Evolutionary conservation across 2,329 filamentous ascomycete genomes (phyloP).

Genomic region (Metarhizium sp.): DNA sequence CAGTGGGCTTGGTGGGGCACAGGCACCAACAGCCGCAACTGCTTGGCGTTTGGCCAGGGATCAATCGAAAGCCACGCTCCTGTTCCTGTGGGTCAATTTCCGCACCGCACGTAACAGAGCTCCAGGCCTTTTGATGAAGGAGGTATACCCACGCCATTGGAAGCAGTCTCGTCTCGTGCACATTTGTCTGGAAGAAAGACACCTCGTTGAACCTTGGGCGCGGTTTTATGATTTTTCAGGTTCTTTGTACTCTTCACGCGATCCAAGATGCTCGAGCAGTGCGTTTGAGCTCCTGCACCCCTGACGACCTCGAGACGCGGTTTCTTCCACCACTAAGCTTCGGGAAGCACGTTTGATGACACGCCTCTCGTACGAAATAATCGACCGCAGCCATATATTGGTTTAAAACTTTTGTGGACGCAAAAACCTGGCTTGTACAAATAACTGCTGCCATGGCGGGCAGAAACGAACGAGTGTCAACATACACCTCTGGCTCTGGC

Average conservation of each 20-base stretch:
- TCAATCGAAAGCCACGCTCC: neutral
- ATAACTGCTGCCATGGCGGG: constrained; percentile 31
- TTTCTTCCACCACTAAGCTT: neutral
- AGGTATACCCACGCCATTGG: neutral
- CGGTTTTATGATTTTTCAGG: neutral
- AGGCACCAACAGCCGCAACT: neutral
- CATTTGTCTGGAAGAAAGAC: neutral
- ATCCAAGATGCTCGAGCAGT: constrained; percentile 18
- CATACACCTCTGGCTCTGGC: constrained; percentile 47
- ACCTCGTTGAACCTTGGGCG: neutral
- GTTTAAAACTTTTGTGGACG: neutral
- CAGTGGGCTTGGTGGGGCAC: neutral
- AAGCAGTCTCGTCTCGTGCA: neutral
- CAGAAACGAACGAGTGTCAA: constrained; percentile 47
- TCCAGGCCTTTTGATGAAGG: neutral
- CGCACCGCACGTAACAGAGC: constrained; percentile 17
- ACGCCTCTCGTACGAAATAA: neutral
- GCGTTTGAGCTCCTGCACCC: constrained; percentile 12
- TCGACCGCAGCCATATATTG: neutral
- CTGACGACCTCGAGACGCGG: constrained; percentile 12
- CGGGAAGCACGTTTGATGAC: neutral
- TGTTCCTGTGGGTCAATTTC: constrained; percentile 25
- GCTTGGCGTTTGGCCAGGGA: neutral
- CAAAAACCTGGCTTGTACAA: neutral
- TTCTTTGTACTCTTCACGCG: neutral